phyloP scores from a whole-genome alignment of 345 rosid species.

The Rhodamnia rubescens region DNA sequence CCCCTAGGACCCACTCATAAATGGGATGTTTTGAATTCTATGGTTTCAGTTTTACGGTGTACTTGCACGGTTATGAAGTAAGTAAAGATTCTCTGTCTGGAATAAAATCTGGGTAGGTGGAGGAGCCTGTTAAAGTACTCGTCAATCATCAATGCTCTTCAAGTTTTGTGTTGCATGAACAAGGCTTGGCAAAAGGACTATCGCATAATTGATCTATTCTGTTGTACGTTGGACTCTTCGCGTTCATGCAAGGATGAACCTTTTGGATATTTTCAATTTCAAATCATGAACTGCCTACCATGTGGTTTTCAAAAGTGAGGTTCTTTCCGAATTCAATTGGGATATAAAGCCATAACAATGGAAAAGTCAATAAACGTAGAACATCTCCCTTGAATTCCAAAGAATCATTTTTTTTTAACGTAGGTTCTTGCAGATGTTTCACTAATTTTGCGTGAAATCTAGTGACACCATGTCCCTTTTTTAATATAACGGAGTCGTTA shows the following conservation, averaged over 20 bases:
- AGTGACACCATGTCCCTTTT: not conserved
- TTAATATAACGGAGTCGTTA: too few relatives aligned
- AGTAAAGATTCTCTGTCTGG: not conserved
- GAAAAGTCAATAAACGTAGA: not conserved
- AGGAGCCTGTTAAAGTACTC: not conserved
- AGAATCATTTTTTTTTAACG: too few relatives aligned
- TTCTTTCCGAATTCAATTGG: not conserved
- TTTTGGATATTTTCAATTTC: not conserved
- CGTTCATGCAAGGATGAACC: not conserved
- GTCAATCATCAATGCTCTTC: not conserved
- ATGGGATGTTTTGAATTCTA: not conserved
- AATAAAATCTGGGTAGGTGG: not conserved
- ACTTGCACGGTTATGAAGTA: not conserved
- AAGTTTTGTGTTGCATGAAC: not conserved
- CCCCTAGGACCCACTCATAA: not conserved
- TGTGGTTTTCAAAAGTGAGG: not conserved
- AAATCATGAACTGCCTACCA: not conserved
- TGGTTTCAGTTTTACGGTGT: not conserved
- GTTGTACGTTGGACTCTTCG: not conserved
- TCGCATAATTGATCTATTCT: not conserved
- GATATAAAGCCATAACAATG: not conserved
- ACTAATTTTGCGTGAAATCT: not conserved
- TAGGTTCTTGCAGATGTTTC: not conserved
- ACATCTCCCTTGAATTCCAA: not conserved
- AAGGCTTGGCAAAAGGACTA: not conserved